Conservation (phyloP, 2,329 filamentous ascomycete genomes). For the Epichloe festucae region DNA sequence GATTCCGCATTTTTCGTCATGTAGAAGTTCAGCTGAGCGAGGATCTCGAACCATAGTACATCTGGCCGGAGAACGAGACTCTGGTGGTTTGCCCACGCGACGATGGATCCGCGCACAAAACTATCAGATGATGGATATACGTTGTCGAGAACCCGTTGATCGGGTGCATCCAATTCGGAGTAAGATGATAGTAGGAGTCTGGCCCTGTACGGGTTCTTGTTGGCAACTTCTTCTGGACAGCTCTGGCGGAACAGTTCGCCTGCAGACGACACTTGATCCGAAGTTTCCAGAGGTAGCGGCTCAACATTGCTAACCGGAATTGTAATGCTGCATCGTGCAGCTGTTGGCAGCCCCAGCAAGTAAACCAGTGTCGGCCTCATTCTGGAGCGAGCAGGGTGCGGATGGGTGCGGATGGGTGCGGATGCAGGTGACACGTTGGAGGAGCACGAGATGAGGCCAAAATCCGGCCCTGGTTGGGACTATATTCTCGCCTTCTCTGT, state of each 20-base stretch:
- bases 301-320: conserved; percentile 15
- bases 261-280: conserved; percentile 14
- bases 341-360: conserved; percentile 5
- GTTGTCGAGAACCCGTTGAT: conserved; percentile 7
- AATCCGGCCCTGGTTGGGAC: not conserved
- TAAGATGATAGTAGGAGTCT: conserved; percentile 19
- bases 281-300: conserved; percentile 13
- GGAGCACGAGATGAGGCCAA: not conserved
- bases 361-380: conserved; percentile 1
- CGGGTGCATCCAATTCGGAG: conserved; percentile 8
- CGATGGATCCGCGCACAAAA: conserved; percentile 30
- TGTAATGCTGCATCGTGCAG: conserved; percentile 8
- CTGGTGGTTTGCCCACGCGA: conserved; percentile 37
- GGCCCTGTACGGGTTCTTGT: conserved; percentile 10
- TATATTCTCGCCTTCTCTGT: not conserved
- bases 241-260: conserved; percentile 18
- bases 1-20: conserved; percentile 34
- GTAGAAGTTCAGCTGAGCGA: conserved; percentile 37
- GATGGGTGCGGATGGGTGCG: not conserved
- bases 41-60: conserved; percentile 42
- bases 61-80: conserved; percentile 38
- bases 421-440: not conserved
- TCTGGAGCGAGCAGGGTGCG: not conserved
- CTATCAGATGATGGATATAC: conserved; percentile 23
- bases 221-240: conserved; percentile 20